phyloP scores from a whole-genome alignment of 2,329 filamentous ascomycete genomes.

The Stachybotrys chartarum region DNA sequence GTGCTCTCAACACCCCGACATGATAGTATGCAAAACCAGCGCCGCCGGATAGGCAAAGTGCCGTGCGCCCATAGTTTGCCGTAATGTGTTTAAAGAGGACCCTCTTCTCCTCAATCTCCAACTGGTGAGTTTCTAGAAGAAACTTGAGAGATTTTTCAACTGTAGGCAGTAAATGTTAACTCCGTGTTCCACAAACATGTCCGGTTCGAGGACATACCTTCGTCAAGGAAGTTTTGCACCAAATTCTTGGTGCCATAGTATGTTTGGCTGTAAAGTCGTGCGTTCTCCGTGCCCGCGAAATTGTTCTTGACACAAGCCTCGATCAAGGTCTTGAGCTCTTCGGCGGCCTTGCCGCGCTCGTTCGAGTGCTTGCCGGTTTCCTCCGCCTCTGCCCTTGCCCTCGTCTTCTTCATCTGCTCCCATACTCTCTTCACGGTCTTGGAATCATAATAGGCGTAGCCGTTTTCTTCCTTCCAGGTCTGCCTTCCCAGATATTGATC shows the following conservation, averaged over 20 bases:
- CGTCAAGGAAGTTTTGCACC: conserved; percentile 84
- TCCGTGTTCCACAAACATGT: neutral
- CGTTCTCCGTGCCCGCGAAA: conserved; percentile 91
- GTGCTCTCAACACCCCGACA: conserved; percentile 82
- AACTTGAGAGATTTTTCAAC: conserved; percentile 62
- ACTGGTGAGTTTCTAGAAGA: conserved; percentile 58
- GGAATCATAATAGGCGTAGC: conserved; percentile 80
- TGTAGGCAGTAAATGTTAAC: conserved; percentile 18
- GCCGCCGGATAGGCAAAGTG: conserved; percentile 86
- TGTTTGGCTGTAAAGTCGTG: conserved; percentile 90
- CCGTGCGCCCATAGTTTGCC: conserved; percentile 87
- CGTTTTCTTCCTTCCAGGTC: conserved; percentile 70
- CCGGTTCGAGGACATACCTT: conserved; percentile 43
- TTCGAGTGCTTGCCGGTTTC: conserved; percentile 30
- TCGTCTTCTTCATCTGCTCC: conserved; percentile 62
- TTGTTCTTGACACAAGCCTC: conserved; percentile 97
- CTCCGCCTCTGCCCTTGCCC: conserved; percentile 51
- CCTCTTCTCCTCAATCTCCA: conserved; percentile 68
- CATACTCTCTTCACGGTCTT: conserved; percentile 73
- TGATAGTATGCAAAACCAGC: conserved; percentile 97
- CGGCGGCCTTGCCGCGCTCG: conserved; percentile 46
- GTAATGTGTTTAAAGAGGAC: conserved; percentile 79
- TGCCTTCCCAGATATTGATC: conserved; percentile 77
- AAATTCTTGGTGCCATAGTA: conserved; percentile 97
- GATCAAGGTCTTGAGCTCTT: conserved; percentile 69